phyloP scores from a whole-genome alignment of 495 filamentous ascomycete genomes.

The Niebla homalea region DNA sequence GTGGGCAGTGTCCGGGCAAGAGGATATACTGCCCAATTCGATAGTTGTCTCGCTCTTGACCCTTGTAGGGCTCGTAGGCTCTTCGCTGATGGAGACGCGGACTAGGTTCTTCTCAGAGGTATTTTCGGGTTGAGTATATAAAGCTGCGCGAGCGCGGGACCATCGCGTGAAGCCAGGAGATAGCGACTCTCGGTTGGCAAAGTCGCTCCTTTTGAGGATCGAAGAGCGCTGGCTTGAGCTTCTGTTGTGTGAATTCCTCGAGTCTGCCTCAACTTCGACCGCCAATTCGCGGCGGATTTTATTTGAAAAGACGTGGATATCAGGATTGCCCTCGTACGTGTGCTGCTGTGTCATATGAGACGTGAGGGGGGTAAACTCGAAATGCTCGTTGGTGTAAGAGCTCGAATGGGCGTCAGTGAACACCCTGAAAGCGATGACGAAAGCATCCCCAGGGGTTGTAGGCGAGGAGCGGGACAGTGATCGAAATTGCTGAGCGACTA shows the following conservation, averaged over 20 bases:
- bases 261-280: constrained; percentile 6
- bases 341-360: constrained; percentile 47
- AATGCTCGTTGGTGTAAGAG: constrained; percentile 25
- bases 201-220: neutral
- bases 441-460: constrained; percentile 19
- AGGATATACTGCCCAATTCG: no score
- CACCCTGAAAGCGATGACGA: constrained; percentile 41
- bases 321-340: constrained; percentile 33
- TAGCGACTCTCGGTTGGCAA: constrained; percentile 20
- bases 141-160: neutral
- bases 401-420: constrained; percentile 39
- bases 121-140: constrained; percentile 21
- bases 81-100: neutral
- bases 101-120: constrained; percentile 16
- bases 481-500: constrained; percentile 34
- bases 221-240: constrained; percentile 21
- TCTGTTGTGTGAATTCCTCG: neutral
- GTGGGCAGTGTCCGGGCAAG: no score
- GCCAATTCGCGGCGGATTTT: constrained; percentile 36
- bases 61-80: no score
- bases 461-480: constrained; percentile 27
- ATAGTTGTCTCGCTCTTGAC: no score
- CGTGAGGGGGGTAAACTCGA: constrained; percentile 36
- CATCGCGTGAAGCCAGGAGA: constrained; percentile 6
- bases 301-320: constrained; percentile 38